phyloP scores from a whole-genome alignment of 345 rosid species.

The Eucalyptus pauciflora region DNA sequence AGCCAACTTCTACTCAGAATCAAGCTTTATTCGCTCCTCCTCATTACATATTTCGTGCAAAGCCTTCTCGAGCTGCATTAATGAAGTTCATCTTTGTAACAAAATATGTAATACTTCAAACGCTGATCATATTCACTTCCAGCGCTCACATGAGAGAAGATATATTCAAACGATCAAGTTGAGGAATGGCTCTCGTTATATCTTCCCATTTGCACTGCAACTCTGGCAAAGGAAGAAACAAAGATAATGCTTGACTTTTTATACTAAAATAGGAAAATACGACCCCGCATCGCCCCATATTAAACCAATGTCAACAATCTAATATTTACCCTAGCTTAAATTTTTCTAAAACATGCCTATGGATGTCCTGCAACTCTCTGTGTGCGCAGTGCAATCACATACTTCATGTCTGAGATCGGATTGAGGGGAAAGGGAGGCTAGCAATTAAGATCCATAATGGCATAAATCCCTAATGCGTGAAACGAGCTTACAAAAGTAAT shows the following conservation, averaged over 20 bases:
- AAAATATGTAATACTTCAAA: not conserved
- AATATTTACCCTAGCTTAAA: no score
- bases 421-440: not conserved
- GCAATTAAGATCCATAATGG: not conserved
- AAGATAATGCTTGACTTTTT: not conserved
- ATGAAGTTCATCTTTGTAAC: not conserved
- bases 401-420: not conserved
- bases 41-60: slow-evolving; percentile 38
- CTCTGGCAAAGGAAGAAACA: not conserved
- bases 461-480: rapidly evolving
- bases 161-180: not conserved
- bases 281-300: not conserved
- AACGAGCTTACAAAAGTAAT: not conserved
- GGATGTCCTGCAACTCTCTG: not conserved
- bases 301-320: not conserved
- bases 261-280: not conserved
- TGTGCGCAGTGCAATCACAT: not conserved
- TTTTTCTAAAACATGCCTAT: not conserved
- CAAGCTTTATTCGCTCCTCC: slow-evolving; percentile 28
- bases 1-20: slow-evolving; percentile 44
- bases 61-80: slow-evolving; percentile 62
- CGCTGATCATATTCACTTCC: not conserved
- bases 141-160: not conserved
- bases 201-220: not conserved
- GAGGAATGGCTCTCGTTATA: not conserved